Base-by-base conservation (phyloP, 768 basidiomycete species). In the Coprinopsis cinerea region DNA sequence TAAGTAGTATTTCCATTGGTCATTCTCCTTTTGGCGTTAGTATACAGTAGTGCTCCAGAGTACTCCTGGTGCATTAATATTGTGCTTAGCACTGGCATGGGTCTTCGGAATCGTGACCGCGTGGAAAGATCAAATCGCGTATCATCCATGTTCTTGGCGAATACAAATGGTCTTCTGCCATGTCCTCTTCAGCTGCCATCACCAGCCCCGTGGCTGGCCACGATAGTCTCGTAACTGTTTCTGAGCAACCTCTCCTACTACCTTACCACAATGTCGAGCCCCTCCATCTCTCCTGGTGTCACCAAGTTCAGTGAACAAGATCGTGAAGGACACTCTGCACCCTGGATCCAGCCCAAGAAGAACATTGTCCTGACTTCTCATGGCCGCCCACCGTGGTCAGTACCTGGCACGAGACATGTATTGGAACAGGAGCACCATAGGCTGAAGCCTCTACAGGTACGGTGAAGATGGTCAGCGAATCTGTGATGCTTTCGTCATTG, bases 281-380 rank as follows among this genome's bases (percentile, higher is more conserved):
- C 44, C 13, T 11, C 20, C 18, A 27, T 32, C 27, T n/a, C 13
- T 18, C 14, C 9, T 32, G 25, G 6, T n/a, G 5, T n/a, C 10
- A 11, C 36, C 18, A 7, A 18, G 27, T 32, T 45, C 18, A 25
- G 10, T 17, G 24, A 23, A 22, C 41, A 11, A 32, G 54, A 32
- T 43, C 47, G 22, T 40, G 50, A 30, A 55, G 60, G 51, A 10
- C 7, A 35, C 6, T 4, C 24, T 24, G 37, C 22, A n/a, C 60
- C 66, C 15, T 63, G 67, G 47, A 50, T 74, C 28, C 70, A 76
- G 47, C 64, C 75, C 49, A 70, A 75, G 64, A 83, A 90, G 69
- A 92, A 92, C 59, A 87, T 80, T 1, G 71, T 92, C 22, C 68
- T 92, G 28, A 85, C 83, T 42, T 88, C 87, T 27, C 90, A 92